Evolutionary conservation across 768 basidiomycete genomes (phyloP).

Genomic region (Lactifluus pinguis): DNA sequence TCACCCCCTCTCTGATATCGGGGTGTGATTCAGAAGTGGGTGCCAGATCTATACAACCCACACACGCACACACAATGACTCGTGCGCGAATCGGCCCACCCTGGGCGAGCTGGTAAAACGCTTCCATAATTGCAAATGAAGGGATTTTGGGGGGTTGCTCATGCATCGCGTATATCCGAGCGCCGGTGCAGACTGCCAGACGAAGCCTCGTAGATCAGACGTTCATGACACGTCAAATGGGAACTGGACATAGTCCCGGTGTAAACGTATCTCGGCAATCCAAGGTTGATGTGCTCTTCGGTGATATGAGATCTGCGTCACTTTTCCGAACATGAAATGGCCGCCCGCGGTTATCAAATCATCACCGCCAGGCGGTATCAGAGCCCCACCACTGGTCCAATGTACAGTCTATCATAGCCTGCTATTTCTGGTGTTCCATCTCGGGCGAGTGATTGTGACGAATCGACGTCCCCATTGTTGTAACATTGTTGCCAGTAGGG

Average conservation of each 20-base stretch:
- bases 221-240: not conserved
- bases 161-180: not conserved
- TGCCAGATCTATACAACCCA: too few species aligned
- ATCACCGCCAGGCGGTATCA: not conserved
- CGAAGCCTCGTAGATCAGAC: conserved; percentile 1
- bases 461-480: too few species aligned
- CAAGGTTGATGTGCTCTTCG: not conserved
- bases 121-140: not conserved
- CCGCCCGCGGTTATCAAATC: not conserved
- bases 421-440: too few species aligned
- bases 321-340: not conserved
- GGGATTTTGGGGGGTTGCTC: not conserved
- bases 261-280: not conserved
- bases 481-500: too few species aligned
- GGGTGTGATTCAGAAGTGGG: too few species aligned
- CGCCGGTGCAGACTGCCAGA: not conserved
- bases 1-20: too few species aligned
- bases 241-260: too few species aligned
- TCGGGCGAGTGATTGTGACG: too few species aligned
- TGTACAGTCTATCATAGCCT: not conserved
- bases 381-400: too few species aligned
- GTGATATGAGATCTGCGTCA: not conserved
- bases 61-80: too few species aligned
- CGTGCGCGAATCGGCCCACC: not conserved
- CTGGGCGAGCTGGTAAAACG: not conserved